Evolutionary conservation across 2,329 filamentous ascomycete genomes (phyloP).

Genomic region (Ophiostoma pallidulum): DNA sequence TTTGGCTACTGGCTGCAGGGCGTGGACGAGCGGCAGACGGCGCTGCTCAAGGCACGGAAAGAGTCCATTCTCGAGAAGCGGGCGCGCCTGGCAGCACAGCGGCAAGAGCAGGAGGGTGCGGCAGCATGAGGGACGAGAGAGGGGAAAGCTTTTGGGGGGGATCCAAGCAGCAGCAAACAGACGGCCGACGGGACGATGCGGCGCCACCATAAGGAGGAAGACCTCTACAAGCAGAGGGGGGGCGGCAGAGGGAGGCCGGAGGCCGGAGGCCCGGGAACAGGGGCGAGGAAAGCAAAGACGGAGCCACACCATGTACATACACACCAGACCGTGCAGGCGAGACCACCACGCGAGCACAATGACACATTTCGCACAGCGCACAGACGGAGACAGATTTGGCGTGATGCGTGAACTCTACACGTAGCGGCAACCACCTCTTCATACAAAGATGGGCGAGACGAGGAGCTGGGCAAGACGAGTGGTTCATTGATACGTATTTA

Average conservation of each 20-base stretch:
- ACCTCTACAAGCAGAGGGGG: no score
- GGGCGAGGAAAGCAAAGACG: neutral
- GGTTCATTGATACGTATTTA: no score
- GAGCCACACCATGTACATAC: no score
- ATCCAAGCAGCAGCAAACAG: neutral
- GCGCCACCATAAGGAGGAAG: neutral
- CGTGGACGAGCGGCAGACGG: conserved; percentile 73
- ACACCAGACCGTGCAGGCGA: no score
- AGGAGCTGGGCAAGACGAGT: no score
- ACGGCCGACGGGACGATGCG: neutral
- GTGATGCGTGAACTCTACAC: no score
- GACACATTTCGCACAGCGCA: no score
- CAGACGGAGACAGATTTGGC: neutral
- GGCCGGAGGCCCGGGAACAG: no score
- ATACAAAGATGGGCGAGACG: no score
- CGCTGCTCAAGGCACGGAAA: conserved; percentile 69
- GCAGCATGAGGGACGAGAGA: conserved; percentile 1
- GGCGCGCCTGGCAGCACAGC: conserved; percentile 61
- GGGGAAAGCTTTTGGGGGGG: neutral
- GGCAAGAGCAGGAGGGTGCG: conserved; percentile 38
- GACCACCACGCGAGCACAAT: no score
- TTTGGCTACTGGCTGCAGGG: conserved; percentile 97
- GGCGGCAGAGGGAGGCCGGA: no score
- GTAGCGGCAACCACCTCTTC: no score
- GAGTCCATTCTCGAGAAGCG: conserved; percentile 80